Conservation (phyloP, 169 alveolate species). For the Eimeria necatrix region DNA sequence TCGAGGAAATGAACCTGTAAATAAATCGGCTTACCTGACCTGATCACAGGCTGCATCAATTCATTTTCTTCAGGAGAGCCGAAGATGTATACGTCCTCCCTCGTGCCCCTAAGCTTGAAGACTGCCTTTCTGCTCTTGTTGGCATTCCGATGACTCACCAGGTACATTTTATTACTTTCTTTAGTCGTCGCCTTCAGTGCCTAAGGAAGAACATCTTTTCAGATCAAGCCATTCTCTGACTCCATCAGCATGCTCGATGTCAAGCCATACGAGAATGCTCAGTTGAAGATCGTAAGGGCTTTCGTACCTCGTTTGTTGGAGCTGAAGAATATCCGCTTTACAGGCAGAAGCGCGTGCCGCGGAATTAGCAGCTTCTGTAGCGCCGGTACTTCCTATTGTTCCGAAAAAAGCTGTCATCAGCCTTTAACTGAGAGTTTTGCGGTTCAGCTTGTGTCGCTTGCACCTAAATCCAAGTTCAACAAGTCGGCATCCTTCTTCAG, state of each 20-base stretch:
- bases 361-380: constrained; percentile 73
- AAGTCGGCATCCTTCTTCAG: constrained; percentile 44
- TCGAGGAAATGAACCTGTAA: constrained; percentile 73
- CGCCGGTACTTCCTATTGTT: constrained; percentile 11
- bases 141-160: constrained; percentile 70
- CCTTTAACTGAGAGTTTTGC: not conserved
- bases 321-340: not conserved
- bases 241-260: constrained; percentile 64
- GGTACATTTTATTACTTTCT: not conserved
- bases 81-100: constrained; percentile 70
- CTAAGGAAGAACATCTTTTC: not conserved
- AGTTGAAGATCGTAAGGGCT: constrained; percentile 58
- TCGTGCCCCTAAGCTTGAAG: constrained; percentile 58
- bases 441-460: constrained; percentile 52
- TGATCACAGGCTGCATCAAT: not conserved
- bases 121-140: constrained; percentile 71
- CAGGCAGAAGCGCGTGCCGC: constrained; percentile 77
- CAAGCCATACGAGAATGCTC: constrained; percentile 67
- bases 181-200: not conserved
- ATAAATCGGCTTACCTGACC: not conserved
- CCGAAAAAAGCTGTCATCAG: not conserved
- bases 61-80: constrained; percentile 20
- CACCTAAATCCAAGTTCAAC: constrained; percentile 72
- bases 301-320: not conserved
- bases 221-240: constrained; percentile 71